These are phyloP conservation scores for Gomphus sp. DNA, from an alignment of 1,284 basidiomycete species.

Conservation along the genomic window DNA sequence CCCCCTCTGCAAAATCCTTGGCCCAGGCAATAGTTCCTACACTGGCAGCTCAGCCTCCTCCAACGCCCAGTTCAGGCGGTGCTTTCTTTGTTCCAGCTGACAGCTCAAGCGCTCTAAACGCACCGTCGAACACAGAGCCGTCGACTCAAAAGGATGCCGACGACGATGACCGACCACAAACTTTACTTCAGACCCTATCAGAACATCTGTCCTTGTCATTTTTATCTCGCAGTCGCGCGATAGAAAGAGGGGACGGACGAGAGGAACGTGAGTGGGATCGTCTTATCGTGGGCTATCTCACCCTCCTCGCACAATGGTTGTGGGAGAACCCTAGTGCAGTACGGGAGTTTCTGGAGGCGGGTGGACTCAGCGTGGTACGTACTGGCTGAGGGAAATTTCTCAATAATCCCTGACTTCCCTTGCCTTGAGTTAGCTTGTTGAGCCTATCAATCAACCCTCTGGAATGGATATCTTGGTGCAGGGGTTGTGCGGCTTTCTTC, in stretches of 20 bases:
- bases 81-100: slow-evolving; percentile 71
- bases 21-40: slow-evolving; percentile 59
- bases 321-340: slow-evolving; percentile 92
- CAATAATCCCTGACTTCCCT: background rate
- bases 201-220: slow-evolving; percentile 67
- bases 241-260: slow-evolving; percentile 29
- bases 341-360: slow-evolving; percentile 82
- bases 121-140: slow-evolving; percentile 19
- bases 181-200: slow-evolving; percentile 57
- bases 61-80: slow-evolving; percentile 26
- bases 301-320: slow-evolving; percentile 84
- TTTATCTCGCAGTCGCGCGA: slow-evolving; percentile 55
- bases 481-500: slow-evolving; percentile 84
- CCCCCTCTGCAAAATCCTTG: slow-evolving; percentile 62
- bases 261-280: slow-evolving; percentile 83
- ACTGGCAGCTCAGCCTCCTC: slow-evolving; percentile 21
- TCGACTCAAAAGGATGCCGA: slow-evolving; percentile 23
- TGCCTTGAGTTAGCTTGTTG: slow-evolving; percentile 59
- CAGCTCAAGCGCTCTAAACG: slow-evolving; percentile 21
- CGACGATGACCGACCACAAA: slow-evolving; percentile 58
- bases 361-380: slow-evolving; percentile 84
- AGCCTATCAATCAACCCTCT: slow-evolving; percentile 86
- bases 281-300: slow-evolving; percentile 80
- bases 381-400: background rate
- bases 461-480: slow-evolving; percentile 85